Evolutionary conservation across 345 rosid species (phyloP).

Genomic region (Triadica sebifera): DNA sequence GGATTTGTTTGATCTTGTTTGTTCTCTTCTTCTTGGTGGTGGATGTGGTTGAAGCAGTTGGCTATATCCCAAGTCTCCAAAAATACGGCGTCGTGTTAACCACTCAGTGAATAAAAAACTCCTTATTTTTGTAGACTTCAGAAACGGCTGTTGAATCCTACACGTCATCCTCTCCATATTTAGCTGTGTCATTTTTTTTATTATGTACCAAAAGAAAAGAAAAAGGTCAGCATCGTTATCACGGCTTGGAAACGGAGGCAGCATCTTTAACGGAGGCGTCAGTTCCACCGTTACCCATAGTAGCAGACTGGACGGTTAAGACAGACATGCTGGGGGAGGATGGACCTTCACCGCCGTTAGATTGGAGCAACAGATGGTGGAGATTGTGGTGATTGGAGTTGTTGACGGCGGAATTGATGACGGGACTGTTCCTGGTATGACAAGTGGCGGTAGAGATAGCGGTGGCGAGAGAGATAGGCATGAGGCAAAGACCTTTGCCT

Average conservation of each 20-base stretch:
- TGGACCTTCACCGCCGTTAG: constrained; percentile 49
- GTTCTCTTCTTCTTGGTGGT: background rate
- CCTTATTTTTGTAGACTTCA: constrained; percentile 41
- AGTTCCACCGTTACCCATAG: constrained; percentile 40
- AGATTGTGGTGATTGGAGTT: constrained; percentile 8
- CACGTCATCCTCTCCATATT: constrained; percentile 15
- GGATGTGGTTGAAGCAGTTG: constrained; percentile 12
- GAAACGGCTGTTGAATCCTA: background rate
- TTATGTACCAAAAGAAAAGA: background rate
- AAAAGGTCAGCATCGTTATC: constrained; percentile 34
- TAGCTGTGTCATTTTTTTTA: background rate
- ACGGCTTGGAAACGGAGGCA: constrained; percentile 66
- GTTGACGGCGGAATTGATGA: background rate
- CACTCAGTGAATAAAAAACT: too few species aligned
- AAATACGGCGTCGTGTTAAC: constrained; percentile 46
- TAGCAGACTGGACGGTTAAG: constrained; percentile 67
- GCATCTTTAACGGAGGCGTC: constrained; percentile 59
- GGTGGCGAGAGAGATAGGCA: constrained; percentile 94
- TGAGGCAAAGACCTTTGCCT: constrained; percentile 92
- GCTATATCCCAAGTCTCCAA: constrained; percentile 37
- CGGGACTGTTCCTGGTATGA: constrained; percentile 23
- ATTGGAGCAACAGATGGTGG: constrained; percentile 24
- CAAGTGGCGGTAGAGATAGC: constrained; percentile 75
- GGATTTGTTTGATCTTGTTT: constrained; percentile 18
- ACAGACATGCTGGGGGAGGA: constrained; percentile 76